Base-by-base conservation (phyloP, 2,329 filamentous ascomycete species). In the Pseudogymnoascus sp. region DNA sequence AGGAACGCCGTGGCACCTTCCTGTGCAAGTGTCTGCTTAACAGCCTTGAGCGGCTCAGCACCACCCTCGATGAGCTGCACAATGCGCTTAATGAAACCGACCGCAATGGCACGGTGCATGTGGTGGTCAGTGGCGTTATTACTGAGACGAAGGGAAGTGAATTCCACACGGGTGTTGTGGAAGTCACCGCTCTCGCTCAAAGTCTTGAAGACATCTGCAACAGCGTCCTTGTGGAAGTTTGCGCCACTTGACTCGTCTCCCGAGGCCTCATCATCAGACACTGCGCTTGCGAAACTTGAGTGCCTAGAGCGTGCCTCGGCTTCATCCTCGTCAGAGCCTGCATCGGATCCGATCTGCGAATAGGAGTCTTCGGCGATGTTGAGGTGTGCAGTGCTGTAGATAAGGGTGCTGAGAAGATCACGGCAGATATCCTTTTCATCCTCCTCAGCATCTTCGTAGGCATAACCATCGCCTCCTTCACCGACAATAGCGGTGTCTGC, bases 141-240 rank as follows among this genome's bases (percentile, higher is more conserved):
- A 62, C 88, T 89, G 75, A 99, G 90, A 10, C 93, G 89, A n/a
- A 97, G 81, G 56, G 91, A 90, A 79, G 93, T 96, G 66, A 99
- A 89, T 74, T 99, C 95, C 36, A 97, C 84, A 73, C 93, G 91
- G 60, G 85, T 84, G 2, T 81, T 81, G 71, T 96, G 93, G 67
- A 96, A 95, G 73, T 96, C 90, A 10, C 86, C 84, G 12, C 85
- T 84, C 21, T 87, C 89, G 61, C 89, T 88, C 44, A 97, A 81
- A 23, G 91, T 90, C 71, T 97, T 93, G 66, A 93, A 83, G n/a
- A 97, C 84, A 65, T 91, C 93, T 67, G 87, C 82, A 2, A 93
- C 90, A 25, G 93, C 93, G 71, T 97, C 93, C 66, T 88, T 82
- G 73, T 96, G 90, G 82, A 97, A 97, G 64, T 86, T 81, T 64